Conservation (phyloP, 495 filamentous ascomycete species). For the Clohesyomyces aquaticus region DNA sequence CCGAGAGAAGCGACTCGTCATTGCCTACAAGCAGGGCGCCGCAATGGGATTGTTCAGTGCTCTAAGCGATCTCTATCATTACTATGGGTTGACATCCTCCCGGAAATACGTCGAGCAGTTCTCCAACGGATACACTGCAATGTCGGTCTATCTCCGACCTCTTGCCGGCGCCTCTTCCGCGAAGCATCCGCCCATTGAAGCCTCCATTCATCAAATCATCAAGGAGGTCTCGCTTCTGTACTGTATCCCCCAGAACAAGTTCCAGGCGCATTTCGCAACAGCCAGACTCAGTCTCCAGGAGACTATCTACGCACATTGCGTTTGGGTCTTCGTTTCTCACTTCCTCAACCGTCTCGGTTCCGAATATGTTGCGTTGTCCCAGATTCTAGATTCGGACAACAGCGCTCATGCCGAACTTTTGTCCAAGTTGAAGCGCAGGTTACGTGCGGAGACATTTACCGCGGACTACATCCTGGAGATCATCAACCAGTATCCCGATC, state of each 20-base stretch:
- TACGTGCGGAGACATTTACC: constrained; percentile 96
- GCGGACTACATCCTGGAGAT: constrained; percentile 97
- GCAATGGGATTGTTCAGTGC: constrained; percentile 94
- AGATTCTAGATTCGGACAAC: constrained; percentile 79
- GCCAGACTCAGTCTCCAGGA: constrained; percentile 92
- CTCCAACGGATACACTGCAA: constrained; percentile 95
- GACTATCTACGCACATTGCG: constrained; percentile 94
- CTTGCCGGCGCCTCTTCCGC: constrained; percentile 56
- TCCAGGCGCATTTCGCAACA: constrained; percentile 85
- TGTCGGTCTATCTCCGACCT: constrained; percentile 89
- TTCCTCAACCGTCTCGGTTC: constrained; percentile 92
- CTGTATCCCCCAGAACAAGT: constrained; percentile 96
- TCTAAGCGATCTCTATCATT: constrained; percentile 94
- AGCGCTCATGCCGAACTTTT: constrained; percentile 86
- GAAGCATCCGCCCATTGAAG: constrained; percentile 79
- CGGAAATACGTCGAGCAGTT: constrained; percentile 98
- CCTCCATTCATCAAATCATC: constrained; percentile 97
- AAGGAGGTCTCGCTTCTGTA: constrained; percentile 97
- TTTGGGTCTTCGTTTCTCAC: constrained; percentile 96
- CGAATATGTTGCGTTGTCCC: constrained; percentile 84
- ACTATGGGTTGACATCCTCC: constrained; percentile 94
- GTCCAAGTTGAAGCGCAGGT: constrained; percentile 91
- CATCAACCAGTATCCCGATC: constrained; percentile 85
- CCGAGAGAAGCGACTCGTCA: constrained; percentile 87
- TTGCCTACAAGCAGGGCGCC: constrained; percentile 90